phyloP scores from a whole-genome alignment of 2,329 filamentous ascomycete species.

The Paraphaeosphaeria sporulosa region DNA sequence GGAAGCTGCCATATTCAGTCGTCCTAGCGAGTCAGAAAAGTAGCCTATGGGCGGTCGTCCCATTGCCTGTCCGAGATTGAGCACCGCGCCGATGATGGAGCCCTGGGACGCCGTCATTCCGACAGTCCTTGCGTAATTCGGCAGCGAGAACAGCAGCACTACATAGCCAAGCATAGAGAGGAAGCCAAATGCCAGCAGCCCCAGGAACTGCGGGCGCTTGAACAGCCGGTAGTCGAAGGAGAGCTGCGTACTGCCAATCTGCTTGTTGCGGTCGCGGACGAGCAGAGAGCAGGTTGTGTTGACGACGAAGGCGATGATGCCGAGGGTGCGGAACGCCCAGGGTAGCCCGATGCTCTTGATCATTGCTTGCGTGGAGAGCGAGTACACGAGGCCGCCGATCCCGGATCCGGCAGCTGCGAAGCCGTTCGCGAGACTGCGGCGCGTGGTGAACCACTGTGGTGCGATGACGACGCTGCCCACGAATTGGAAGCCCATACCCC shows the following conservation, averaged over 20 bases:
- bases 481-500: conserved; percentile 80
- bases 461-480: conserved; percentile 72
- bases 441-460: conserved; percentile 77
- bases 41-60: conserved; percentile 77
- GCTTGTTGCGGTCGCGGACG: conserved; percentile 75
- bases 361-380: conserved; percentile 72
- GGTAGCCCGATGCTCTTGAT: conserved; percentile 68
- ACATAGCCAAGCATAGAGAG: conserved; percentile 78
- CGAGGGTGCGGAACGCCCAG: conserved; percentile 73
- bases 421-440: conserved; percentile 73
- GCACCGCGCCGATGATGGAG: conserved; percentile 73
- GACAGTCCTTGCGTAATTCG: conserved; percentile 74
- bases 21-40: conserved; percentile 72
- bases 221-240: conserved; percentile 72
- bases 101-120: conserved; percentile 73
- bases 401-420: conserved; percentile 74
- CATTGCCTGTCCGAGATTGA: conserved; percentile 72
- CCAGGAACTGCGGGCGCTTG: conserved; percentile 66
- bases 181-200: conserved; percentile 72
- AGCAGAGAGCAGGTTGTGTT: conserved; percentile 70
- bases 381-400: conserved; percentile 76
- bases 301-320: conserved; percentile 68
- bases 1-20: conserved; percentile 74
- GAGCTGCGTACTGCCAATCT: conserved; percentile 70
- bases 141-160: conserved; percentile 77